phyloP scores from a whole-genome alignment of 2,329 filamentous ascomycete genomes.

The Scytalidium lignicola region DNA sequence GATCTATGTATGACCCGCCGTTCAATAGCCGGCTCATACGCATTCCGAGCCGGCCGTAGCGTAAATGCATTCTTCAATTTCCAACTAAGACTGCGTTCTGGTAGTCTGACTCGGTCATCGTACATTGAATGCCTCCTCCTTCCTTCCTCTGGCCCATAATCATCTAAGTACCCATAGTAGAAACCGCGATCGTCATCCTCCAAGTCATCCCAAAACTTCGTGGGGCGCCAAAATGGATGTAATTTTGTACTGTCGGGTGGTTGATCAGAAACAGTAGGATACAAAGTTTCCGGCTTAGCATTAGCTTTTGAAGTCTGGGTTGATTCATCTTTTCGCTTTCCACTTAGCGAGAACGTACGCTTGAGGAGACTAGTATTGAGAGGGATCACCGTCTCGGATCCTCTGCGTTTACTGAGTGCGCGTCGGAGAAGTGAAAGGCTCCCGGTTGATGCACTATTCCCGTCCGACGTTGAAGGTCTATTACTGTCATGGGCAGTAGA shows the following conservation, averaged over 20 bases:
- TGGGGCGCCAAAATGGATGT: constrained; percentile 59
- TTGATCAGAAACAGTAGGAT: constrained; percentile 38
- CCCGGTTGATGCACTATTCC: constrained; percentile 34
- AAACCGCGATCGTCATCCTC: constrained; percentile 32
- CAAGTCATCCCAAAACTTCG: constrained; percentile 37
- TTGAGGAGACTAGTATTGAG: constrained; percentile 46
- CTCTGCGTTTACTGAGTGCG: constrained; percentile 46
- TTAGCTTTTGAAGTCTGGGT: constrained; percentile 20
- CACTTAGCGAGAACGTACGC: constrained; percentile 32
- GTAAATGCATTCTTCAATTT: constrained; percentile 49
- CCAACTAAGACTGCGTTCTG: constrained; percentile 43
- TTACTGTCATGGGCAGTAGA: constrained; percentile 48
- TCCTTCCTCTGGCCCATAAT: constrained; percentile 15
- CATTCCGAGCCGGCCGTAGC: constrained; percentile 48
- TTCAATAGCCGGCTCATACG: constrained; percentile 36
- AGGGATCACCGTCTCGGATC: constrained; percentile 43
- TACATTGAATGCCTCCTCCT: constrained; percentile 37
- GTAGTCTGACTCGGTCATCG: constrained; percentile 41
- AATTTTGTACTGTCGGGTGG: constrained; percentile 49
- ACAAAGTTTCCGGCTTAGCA: constrained; percentile 26
- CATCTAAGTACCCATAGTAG: constrained; percentile 2
- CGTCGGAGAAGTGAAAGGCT: constrained; percentile 48
- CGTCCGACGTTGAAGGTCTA: constrained; percentile 25
- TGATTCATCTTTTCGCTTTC: constrained; percentile 13
- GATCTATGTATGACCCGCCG: constrained; percentile 55